These are phyloP conservation scores for Pseudogymnoascus sp. DNA, from an alignment of 2,329 filamentous ascomycete species.

Conservation along the genomic window DNA sequence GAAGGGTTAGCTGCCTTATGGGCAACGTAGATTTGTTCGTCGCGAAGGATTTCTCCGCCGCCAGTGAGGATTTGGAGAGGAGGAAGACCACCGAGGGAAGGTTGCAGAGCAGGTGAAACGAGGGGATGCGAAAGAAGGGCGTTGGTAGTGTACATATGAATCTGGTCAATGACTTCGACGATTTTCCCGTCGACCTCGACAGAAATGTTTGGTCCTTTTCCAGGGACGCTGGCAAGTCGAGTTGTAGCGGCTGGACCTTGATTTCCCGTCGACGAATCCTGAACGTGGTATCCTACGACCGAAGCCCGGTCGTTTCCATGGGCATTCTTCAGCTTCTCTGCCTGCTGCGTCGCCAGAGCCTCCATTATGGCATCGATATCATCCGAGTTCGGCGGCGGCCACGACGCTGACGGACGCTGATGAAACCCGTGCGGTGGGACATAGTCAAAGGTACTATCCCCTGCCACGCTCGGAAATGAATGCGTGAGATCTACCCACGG, in stretches of 20 bases:
- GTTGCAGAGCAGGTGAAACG: constrained; percentile 81
- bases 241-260: constrained; percentile 19
- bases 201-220: constrained; percentile 40
- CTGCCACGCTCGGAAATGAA: constrained; percentile 83
- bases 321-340: constrained; percentile 33
- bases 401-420: constrained; percentile 80
- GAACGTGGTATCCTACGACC: constrained; percentile 30
- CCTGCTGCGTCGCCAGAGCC: constrained; percentile 42
- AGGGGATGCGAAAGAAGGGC: constrained; percentile 77
- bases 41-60: constrained; percentile 79
- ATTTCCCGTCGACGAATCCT: constrained; percentile 20
- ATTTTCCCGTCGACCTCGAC: constrained; percentile 63
- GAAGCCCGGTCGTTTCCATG: constrained; percentile 28
- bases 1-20: constrained; percentile 86
- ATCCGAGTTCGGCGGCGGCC: constrained; percentile 82
- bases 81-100: constrained; percentile 80
- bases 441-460: constrained; percentile 69
- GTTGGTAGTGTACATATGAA: constrained; percentile 81
- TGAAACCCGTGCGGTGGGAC: constrained; percentile 83
- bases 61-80: constrained; percentile 81
- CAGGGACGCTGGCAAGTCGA: constrained; percentile 26
- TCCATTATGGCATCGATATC: constrained; percentile 48
- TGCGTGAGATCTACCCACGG: constrained; percentile 96
- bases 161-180: constrained; percentile 78
- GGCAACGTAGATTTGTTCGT: constrained; percentile 91